Percentiles rank a stretch among this genome's conserved stretches.
phyloP scores from a whole-genome alignment of 2,329 filamentous ascomycete genomes.

The Epichloe scottii region DNA sequence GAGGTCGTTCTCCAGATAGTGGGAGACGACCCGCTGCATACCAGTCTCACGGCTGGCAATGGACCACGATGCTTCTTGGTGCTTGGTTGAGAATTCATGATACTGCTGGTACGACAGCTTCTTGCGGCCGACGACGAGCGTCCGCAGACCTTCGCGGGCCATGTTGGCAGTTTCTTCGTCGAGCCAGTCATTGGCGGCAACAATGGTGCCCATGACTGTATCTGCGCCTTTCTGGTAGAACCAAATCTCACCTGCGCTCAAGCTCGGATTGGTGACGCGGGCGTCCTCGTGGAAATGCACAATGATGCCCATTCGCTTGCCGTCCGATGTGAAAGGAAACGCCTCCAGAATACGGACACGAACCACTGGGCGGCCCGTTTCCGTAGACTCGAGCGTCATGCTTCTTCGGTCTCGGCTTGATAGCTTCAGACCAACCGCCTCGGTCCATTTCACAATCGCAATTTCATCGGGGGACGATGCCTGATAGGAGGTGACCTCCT shows the following conservation, averaged over 20 bases:
- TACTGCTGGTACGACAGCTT: conserved; percentile 70
- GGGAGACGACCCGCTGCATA: conserved; percentile 68
- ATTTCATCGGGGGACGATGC: conserved; percentile 97
- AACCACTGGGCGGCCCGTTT: conserved; percentile 62
- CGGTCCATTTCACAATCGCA: conserved; percentile 92
- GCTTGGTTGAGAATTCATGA: conserved; percentile 60
- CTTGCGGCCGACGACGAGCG: conserved; percentile 88
- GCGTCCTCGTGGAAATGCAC: conserved; percentile 62
- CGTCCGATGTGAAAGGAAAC: conserved; percentile 95
- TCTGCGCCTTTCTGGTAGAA: conserved; percentile 98
- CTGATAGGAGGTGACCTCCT: conserved; percentile 74
- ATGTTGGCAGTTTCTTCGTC: conserved; percentile 99
- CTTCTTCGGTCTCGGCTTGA: conserved; percentile 75
- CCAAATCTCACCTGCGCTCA: conserved; percentile 70
- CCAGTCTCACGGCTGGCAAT: conserved; percentile 68
- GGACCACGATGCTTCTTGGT: conserved; percentile 69
- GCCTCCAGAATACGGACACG: conserved; percentile 82
- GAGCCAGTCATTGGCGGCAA: conserved; percentile 93
- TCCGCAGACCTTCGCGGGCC: conserved; percentile 90
- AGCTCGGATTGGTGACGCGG: conserved; percentile 34
- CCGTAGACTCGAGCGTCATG: conserved; percentile 70
- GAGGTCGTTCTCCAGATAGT: conserved; percentile 74
- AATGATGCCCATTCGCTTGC: conserved; percentile 96
- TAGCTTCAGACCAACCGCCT: conserved; percentile 77
- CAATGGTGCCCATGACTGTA: conserved; percentile 94